Percentiles rank a stretch among this genome's conserved stretches.
phyloP scores from a whole-genome alignment of 345 rosid species.

The Erysimum cheiranthoides region DNA sequence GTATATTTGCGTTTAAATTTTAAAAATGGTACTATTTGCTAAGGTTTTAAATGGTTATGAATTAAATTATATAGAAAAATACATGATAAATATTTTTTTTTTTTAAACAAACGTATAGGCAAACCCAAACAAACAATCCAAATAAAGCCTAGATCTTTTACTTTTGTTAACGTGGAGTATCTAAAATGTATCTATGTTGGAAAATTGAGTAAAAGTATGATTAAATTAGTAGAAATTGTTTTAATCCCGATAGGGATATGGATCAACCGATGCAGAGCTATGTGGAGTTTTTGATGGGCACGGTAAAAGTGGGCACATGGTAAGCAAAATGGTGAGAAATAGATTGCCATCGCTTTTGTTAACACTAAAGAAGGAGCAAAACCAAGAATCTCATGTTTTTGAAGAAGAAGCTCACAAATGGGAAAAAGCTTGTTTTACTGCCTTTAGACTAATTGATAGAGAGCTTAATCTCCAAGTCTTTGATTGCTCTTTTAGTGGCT shows the following conservation, averaged over 20 bases:
- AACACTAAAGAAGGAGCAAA: constrained; percentile 49
- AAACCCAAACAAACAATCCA: background rate
- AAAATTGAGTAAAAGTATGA: background rate
- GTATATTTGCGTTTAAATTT: too few species aligned
- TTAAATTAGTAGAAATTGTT: background rate
- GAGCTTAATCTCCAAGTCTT: constrained; percentile 72
- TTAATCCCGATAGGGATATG: constrained; percentile 55
- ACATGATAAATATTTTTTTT: background rate
- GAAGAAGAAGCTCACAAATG: constrained; percentile 37
- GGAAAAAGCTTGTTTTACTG: constrained; percentile 48
- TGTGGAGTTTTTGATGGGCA: constrained; percentile 94
- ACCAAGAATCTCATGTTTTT: constrained; percentile 38
- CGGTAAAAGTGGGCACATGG: constrained; percentile 77
- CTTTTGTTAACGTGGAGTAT: too few species aligned
- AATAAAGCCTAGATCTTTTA: background rate
- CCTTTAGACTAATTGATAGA: constrained; percentile 77
- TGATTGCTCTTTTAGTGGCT: constrained; percentile 78
- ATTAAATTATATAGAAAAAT: background rate
- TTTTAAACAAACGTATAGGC: background rate
- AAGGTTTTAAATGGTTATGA: background rate
- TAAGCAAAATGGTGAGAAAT: constrained; percentile 74
- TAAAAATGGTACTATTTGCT: background rate
- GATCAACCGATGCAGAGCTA: constrained; percentile 55
- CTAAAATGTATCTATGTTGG: background rate
- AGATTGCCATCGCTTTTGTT: constrained; percentile 65